phyloP scores from a whole-genome alignment of 2,329 filamentous ascomycete species.

The Clonostachys rosea region DNA sequence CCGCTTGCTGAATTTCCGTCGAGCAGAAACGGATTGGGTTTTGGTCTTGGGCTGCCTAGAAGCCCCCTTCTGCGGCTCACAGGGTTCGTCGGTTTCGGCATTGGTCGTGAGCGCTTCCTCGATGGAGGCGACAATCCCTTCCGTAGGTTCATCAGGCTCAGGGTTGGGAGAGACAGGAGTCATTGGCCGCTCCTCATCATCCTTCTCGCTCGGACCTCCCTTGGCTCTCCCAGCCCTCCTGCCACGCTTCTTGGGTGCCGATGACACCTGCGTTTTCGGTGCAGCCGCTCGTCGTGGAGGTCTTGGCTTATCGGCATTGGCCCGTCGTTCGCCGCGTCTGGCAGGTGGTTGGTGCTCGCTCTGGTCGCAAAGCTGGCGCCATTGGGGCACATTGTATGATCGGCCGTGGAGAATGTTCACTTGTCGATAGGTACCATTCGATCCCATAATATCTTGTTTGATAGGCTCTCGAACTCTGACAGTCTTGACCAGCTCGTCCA shows the following conservation, averaged over 20 bases:
- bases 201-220: conserved; percentile 28
- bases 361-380: conserved; percentile 89
- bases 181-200: conserved; percentile 49
- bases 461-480: conserved; percentile 96
- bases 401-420: conserved; percentile 95
- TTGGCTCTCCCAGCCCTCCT: conserved; percentile 27
- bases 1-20: conserved; percentile 78
- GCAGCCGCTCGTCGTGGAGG: conserved; percentile 30
- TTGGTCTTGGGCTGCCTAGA: conserved; percentile 48
- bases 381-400: conserved; percentile 94
- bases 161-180: conserved; percentile 52
- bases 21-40: conserved; percentile 75
- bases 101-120: conserved; percentile 35
- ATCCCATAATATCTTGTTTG: conserved; percentile 96
- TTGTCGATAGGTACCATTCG: conserved; percentile 91
- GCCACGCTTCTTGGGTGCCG: conserved; percentile 30
- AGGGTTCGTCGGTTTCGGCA: conserved; percentile 31
- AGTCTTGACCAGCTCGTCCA: conserved; percentile 84
- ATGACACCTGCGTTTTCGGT: conserved; percentile 19
- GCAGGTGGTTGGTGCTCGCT: conserved; percentile 95
- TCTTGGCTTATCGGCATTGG: conserved; percentile 50
- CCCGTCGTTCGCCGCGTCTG: conserved; percentile 75
- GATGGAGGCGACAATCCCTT: conserved; percentile 36
- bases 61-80: conserved; percentile 40
- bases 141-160: conserved; percentile 20